Percentiles rank a stretch among this genome's conserved stretches.
Conservation (phyloP, 257 asterid genomes). For the Cinchona pubescens region DNA sequence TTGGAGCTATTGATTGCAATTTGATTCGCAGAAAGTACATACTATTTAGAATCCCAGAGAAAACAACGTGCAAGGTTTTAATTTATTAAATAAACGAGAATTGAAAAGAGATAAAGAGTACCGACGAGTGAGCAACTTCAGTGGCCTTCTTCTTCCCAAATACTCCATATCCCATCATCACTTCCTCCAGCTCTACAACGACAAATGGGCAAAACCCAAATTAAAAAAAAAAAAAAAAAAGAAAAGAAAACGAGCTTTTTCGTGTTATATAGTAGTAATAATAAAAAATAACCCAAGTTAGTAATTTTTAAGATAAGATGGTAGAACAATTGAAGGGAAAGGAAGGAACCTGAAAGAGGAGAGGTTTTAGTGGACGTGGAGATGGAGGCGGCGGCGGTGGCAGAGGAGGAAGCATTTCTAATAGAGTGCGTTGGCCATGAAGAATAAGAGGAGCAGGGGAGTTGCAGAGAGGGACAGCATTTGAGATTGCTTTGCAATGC, state of each 20-base stretch:
- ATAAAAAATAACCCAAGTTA: too few species aligned
- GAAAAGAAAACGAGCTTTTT: too few species aligned
- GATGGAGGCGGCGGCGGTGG: neutral
- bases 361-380: constrained; percentile 7
- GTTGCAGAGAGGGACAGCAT: neutral
- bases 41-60: too few species aligned
- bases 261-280: too few species aligned
- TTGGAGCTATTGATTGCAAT: neutral
- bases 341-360: constrained; percentile 11
- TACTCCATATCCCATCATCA: constrained; percentile 62
- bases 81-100: neutral
- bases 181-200: constrained; percentile 55
- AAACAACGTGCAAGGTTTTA: too few species aligned
- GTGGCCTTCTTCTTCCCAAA: constrained; percentile 80
- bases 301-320: too few species aligned
- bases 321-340: neutral
- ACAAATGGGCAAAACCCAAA: neutral
- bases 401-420: neutral
- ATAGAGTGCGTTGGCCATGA: neutral
- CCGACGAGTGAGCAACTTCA: constrained; percentile 90
- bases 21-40: neutral
- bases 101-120: constrained; percentile 11
- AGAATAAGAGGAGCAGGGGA: neutral
- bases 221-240: neutral
- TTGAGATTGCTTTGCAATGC: constrained; percentile 8